phyloP scores from a whole-genome alignment of 257 asterid species.

The Ballota nigra region DNA sequence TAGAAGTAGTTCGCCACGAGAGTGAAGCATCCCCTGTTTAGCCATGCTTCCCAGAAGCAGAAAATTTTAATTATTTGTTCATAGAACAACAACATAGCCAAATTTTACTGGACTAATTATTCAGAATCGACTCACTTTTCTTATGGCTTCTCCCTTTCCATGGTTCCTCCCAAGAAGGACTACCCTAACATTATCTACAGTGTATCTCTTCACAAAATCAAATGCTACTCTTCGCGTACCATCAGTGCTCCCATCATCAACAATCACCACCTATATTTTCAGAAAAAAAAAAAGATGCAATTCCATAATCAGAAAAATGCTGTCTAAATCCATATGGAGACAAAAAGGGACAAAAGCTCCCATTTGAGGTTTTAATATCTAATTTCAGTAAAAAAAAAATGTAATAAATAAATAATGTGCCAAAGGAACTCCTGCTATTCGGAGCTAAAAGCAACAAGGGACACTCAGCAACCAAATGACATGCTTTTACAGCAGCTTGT shows the following conservation, averaged over 20 bases:
- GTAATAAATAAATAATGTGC: not conserved
- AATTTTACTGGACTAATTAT: conserved; percentile 1
- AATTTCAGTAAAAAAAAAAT: not conserved
- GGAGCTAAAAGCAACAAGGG: too few species aligned
- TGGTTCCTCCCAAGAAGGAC: conserved; percentile 91
- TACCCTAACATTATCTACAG: conserved; percentile 79
- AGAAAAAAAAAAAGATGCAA: not conserved
- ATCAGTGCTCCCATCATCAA: conserved; percentile 97
- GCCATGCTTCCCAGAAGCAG: conserved; percentile 83
- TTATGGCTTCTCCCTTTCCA: conserved; percentile 99
- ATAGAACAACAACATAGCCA: not conserved
- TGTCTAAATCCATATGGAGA: not conserved
- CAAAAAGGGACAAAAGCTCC: not conserved
- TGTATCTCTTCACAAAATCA: conserved; percentile 78
- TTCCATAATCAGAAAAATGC: conserved; percentile 10
- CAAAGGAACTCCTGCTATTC: not conserved
- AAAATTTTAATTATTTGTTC: conserved; percentile 43
- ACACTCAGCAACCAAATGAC: too few species aligned
- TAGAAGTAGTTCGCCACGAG: conserved; percentile 92
- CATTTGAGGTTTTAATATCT: not conserved
- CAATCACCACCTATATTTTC: conserved; percentile 62
- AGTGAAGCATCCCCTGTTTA: conserved; percentile 98
- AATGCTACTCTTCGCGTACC: conserved; percentile 84
- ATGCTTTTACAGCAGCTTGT: too few species aligned
- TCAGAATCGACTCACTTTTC: conserved; percentile 76